Conservation (phyloP, 176 grass and related monocot species). For the Zea mays region Zm-B73-REFERENCE-NAM-5.0 NC_050101.1:129847501-129848000, state of each 20-base stretch:
- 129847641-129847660: background rate
- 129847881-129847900: slow-evolving; percentile 9
- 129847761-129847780: background rate
- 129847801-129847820: background rate
- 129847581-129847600: no score
- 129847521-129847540: no score
- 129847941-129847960: background rate
- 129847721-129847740: background rate
- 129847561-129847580: no score
- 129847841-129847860: background rate
- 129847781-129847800: background rate
- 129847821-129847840: background rate
- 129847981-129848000: no score
- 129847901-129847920: slow-evolving; percentile 19
- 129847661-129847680: background rate
- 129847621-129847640: background rate
- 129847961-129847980: no score
- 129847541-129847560: no score
- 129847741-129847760: background rate
- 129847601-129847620: no score
- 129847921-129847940: background rate
- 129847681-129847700: background rate
- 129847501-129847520: no score
- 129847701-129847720: background rate
- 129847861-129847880: slow-evolving; percentile 5